Evolutionary conservation across 1,284 basidiomycete species (phyloP), one percentile per base, ranked within the genome.

Genomic region (Ceratobasidium sp.): DNA sequence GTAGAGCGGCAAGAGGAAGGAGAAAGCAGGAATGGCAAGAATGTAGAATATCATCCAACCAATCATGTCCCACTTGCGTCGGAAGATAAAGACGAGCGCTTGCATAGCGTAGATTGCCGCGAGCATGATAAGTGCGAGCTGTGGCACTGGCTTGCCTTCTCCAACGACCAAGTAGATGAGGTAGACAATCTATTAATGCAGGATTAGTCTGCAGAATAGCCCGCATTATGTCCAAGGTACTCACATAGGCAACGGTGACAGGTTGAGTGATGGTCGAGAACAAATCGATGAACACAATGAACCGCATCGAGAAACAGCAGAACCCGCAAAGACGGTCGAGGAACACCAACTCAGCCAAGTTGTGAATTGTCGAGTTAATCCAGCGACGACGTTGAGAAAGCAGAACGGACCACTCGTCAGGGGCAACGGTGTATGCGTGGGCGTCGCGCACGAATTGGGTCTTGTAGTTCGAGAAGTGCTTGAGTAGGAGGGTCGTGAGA

Each of bases 351-450:
- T 98, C 97, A 62, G 90, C 93, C 75, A 99, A 84, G 81, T 99
- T 99, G 85, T 99, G 97, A 38, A 99, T 91, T 0, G 97, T 99
- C 46, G 96, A 98, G 84, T 99, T 99, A 84, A 99, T 99, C 98
- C 98, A 99, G 78, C 96, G 92, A 84, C 96, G 92, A 84, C 96
- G 91, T 81, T 99, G 97, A 11, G 95, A 98, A n/a, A 99, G 85
- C 76, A 99, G 82, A 55, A 99, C 91, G 80, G 91, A 91, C 94
- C 95, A 98, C 78, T 94, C 91, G 78, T 95, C 94, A 0, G 95
- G 95, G 6, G 95, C 95, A 35, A 97, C 92, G 0, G 94, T 97
- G 80, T 86, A 94, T 0, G 96, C 96, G 80, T 95, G 91, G 0
- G 96, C 96, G 80, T 98, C 96, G 18, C 93, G 89, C 35, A 96